Evolutionary conservation across 768 basidiomycete genomes (phyloP), one percentile per base, ranked within the genome.

Genomic region (Mycena crocata): DNA sequence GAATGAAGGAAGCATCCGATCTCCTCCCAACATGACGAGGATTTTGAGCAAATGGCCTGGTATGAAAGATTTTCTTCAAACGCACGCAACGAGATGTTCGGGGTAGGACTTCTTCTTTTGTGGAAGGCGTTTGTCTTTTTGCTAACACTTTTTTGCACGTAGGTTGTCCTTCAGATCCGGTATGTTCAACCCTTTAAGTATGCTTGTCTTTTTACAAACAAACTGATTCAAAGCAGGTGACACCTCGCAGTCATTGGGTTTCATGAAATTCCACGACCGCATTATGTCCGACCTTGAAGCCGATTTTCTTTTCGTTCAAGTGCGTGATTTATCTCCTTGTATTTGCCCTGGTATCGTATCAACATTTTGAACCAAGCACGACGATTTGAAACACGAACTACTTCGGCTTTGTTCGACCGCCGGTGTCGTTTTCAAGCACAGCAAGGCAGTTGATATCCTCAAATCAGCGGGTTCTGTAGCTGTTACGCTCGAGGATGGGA

Each of bases 11-110:
- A 63, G 60, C 21, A 42, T 67, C 32, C 60, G 60, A 12, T 62
- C 50, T 4, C 66, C 66, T 14, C 66, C 66, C 5, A 67, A 67
- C 32, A 67, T 67, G 66, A 67, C 66, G 1, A 34, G 55, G 17
- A 46, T 67, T 55, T 46, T 67, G 34, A 40, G 34, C 3, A 30
- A 48, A 37, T 67, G 66, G 66, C 66, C 66, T 0, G 61, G 66
- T 1, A 67, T 67, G 66, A 26, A 28, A 14, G 44, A 21, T 26
- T 67, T 67, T 15, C 37, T 67, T 23, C 8, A 34, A 9, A 45
- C 13, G 13, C 24, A 45, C 17, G 66, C 37, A 12, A 49, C 66
- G 3, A 44, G 32, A 17, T 40, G 48, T 32, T 35, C 66, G 2
- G 66, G 66, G 66, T 67, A 28, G n/a, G 59, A 57, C 0, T 46